A percentile compares a stretch with the other conserved stretches of the same genome.
Evolutionary conservation across 1,284 basidiomycete species (phyloP).

Genomic region (Ceratobasidium sp.): DNA sequence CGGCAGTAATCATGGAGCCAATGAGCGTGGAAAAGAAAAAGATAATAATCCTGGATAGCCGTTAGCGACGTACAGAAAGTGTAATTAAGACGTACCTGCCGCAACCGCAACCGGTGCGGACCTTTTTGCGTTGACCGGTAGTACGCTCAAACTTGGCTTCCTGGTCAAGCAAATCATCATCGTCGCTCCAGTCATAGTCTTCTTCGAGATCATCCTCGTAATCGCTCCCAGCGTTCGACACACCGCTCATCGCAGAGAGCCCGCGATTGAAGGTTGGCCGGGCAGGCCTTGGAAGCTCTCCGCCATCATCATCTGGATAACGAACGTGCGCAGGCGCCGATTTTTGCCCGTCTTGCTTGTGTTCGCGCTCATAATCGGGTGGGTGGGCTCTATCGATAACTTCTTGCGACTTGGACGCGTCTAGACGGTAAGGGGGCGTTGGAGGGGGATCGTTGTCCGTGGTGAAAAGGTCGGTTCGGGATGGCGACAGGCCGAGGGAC

Average conservation of each 20-base stretch:
- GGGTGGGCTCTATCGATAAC: constrained; percentile 44
- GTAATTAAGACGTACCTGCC: constrained; percentile 63
- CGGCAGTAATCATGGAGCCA: constrained; percentile 75
- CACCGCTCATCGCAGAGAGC: constrained; percentile 55
- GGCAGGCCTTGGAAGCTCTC: constrained; percentile 29
- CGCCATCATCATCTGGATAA: constrained; percentile 45
- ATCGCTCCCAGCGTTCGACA: constrained; percentile 67
- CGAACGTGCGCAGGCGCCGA: constrained; percentile 29
- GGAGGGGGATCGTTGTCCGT: constrained; percentile 45
- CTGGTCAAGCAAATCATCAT: constrained; percentile 77
- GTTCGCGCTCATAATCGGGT: constrained; percentile 45
- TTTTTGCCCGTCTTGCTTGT: constrained; percentile 44
- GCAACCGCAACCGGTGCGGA: constrained; percentile 65
- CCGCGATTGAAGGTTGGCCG: not conserved
- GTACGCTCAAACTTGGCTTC: constrained; percentile 73
- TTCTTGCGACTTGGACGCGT: constrained; percentile 44
- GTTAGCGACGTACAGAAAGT: constrained; percentile 38
- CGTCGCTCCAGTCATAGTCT: constrained; percentile 77
- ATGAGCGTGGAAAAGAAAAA: constrained; percentile 77
- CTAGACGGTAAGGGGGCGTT: constrained; percentile 46
- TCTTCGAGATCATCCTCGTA: constrained; percentile 64
- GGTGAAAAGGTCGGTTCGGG: constrained; percentile 25
- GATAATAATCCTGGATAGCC: constrained; percentile 65
- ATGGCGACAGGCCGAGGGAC: constrained; percentile 15
- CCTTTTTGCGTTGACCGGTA: constrained; percentile 66